phyloP scores from a whole-genome alignment of 129 eudicot species.

The Artemisia tridentata region DNA sequence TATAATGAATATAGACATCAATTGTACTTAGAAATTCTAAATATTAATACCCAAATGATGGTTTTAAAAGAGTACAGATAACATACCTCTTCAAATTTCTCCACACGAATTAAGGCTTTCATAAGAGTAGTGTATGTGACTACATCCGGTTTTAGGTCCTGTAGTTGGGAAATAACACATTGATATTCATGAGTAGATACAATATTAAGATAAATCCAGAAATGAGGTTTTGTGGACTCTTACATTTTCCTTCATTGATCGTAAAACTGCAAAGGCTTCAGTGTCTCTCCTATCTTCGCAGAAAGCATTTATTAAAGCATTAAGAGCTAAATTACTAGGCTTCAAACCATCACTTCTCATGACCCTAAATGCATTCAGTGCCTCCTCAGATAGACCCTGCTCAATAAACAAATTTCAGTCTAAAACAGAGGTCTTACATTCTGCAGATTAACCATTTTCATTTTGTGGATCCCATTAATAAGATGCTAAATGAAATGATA shows the following conservation, averaged over 20 bases:
- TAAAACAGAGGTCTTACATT: conserved; percentile 11
- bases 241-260: conserved; percentile 94
- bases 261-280: conserved; percentile 85
- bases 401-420: conserved; percentile 21
- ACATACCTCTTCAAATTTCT: conserved; percentile 79
- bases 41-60: conserved; percentile 2
- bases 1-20: background rate
- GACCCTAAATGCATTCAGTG: conserved; percentile 76
- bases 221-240: conserved; percentile 21
- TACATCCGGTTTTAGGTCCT: conserved; percentile 95
- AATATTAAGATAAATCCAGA: background rate
- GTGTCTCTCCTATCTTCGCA: conserved; percentile 92
- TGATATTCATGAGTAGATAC: background rate
- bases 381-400: conserved; percentile 95
- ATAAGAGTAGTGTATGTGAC: conserved; percentile 95
- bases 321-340: conserved; percentile 89
- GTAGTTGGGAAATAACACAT: conserved; percentile 27
- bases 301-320: conserved; percentile 90
- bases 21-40: background rate
- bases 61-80: background rate
- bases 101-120: conserved; percentile 90
- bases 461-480: conserved; percentile 12
- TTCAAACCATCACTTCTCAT: conserved; percentile 90
- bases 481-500: background rate
- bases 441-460: background rate